Base-by-base conservation (phyloP, 768 basidiomycete species). In the Calocera cornea region DNA sequence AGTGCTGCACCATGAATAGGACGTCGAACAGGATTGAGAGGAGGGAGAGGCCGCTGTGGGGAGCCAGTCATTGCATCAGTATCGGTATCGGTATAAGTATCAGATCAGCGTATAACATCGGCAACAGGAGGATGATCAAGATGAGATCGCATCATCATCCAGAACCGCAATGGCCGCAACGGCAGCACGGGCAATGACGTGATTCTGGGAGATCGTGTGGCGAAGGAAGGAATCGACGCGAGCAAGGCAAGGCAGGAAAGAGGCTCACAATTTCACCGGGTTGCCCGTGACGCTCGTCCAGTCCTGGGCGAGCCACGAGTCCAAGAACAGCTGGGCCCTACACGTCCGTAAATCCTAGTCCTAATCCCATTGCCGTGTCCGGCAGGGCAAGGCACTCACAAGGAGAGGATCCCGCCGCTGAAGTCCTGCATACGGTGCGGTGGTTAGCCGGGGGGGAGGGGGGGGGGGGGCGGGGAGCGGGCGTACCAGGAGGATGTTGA, bases 1-100 rank as follows among this genome's bases (percentile, higher is more conserved):
- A 77, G 66, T 77, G 77, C 70, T 77, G 77, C 0, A 73, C 22
- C 19, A 77, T 50, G 69, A 76, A 77, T 47, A 76, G 31, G 12
- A 66, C 0, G 70, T 76, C 74, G 74, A 77, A 77, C 24, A 60
- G 54, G 49, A 76, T 71, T 0, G 75, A 67, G 34, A 76, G 70
- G 36, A 75, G 34, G 1, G 70, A 69, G 27, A 76, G 65, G 12
- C 73, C 75, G 16, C 75, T 75, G 66, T n/a, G n/a, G n/a, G n/a
- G n/a, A n/a, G n/a, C n/a, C n/a, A n/a, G n/a, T n/a, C n/a, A n/a
- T n/a, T n/a, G n/a, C n/a, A n/a, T n/a, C n/a, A 8, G 5, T 2
- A 12, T 14, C 2, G 33, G 33, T 3, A 67, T 36, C 41, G 34
- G 65, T 29, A 12, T 44, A 31, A 36, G 66, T 16, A 60, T 27